Base-by-base conservation (phyloP, 345 rosid genomes). In the Orychophragmus violaceus region DNA sequence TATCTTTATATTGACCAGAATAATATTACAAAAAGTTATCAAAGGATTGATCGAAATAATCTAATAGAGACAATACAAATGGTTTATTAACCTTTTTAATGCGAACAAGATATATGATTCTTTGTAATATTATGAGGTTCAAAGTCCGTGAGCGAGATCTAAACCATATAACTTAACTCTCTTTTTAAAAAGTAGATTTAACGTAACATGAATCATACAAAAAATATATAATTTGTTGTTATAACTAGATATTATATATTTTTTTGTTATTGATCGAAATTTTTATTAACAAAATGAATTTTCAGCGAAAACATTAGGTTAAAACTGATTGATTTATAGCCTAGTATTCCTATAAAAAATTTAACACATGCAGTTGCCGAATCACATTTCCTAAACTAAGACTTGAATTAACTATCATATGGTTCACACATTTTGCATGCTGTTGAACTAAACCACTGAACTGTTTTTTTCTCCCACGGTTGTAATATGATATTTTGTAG, bases 1-100 rank as follows among this genome's bases (percentile, higher is more conserved):
- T 50, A 50, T 59, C 73, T 49, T 6, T 28, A 49, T 28, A 59
- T 29, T 60, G 74, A 39, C 67, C 24, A 59, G 4, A 58, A n/a
- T 22, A 41, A 17, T 11, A 44, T 24, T 33, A 57, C 37, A 46
- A 23, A 68, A 44, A 67, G 18, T 36, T 45, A 56, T 24, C 32
- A n/a, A 32, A 32, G 57, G 24, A 24, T 46, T 48, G 37, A 48
- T 58, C 22, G 2, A 61, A 59, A 27, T 61, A 27, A 61, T 42
- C 18, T 27, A 42, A 17, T 11, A 13, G 27, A 44, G 13, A 61
- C 39, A 18, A 22, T 37, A 49, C 30, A 39, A 59, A 59, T 39
- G 33, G 14, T 58, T 36, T 36, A 25, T 25, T 2, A 18, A 18
- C 23, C n/a, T 54, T 54, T 30, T 5, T 25, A 54, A 17, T 28